These are phyloP conservation scores for Elsinoe ampelina DNA, from an alignment of 2,329 filamentous ascomycete genomes.

Conservation along the genomic window DNA sequence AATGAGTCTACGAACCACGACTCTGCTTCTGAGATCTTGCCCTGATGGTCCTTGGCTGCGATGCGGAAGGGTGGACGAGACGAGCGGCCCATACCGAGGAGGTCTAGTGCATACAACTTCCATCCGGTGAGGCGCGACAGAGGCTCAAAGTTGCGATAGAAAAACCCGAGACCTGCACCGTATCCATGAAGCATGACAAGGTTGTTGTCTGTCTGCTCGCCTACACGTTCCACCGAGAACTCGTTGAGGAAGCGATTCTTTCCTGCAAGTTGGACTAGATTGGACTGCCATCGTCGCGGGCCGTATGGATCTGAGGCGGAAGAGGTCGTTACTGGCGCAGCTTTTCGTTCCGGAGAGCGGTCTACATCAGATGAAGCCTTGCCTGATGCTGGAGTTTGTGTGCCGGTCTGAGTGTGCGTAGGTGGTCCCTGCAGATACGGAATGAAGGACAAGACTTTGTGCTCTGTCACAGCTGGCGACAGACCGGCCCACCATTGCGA, in stretches of 20 bases:
- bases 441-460: constrained; percentile 75
- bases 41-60: constrained; percentile 67
- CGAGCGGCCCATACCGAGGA: constrained; percentile 90
- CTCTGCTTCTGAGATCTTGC: constrained; percentile 80
- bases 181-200: constrained; percentile 96
- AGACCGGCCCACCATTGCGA: constrained; percentile 89
- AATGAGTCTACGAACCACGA: constrained; percentile 92
- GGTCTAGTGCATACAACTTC: constrained; percentile 87
- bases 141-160: constrained; percentile 95
- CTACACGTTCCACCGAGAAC: constrained; percentile 77
- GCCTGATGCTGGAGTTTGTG: constrained; percentile 37
- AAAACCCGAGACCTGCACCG: constrained; percentile 90
- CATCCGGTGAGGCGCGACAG: constrained; percentile 70
- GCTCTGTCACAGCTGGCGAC: constrained; percentile 76
- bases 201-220: constrained; percentile 70
- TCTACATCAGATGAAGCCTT: constrained; percentile 33
- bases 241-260: constrained; percentile 86
- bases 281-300: constrained; percentile 74
- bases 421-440: constrained; percentile 69
- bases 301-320: constrained; percentile 64
- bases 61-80: constrained; percentile 76
- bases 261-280: constrained; percentile 73
- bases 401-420: constrained; percentile 56
- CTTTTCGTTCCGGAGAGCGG: constrained; percentile 25
- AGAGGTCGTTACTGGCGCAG: constrained; percentile 36